Evolutionary conservation across 768 basidiomycete species (phyloP).

Genomic region (Leccinum boreale): DNA sequence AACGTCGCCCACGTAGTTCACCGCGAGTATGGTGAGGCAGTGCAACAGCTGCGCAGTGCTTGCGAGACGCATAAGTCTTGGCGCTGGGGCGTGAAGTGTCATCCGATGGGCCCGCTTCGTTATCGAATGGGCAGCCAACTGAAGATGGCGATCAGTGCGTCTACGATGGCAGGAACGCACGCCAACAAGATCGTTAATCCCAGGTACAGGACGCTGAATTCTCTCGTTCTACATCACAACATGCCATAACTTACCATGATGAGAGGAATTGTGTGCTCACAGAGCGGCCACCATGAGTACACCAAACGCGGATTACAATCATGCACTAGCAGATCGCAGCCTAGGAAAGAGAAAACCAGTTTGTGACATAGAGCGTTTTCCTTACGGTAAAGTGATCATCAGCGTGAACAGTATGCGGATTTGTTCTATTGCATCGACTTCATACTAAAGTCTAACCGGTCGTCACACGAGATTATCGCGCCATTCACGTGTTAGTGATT

Average conservation of each 20-base stretch:
- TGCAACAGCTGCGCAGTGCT: too few species aligned
- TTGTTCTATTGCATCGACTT: too few species aligned
- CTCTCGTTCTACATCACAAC: background rate
- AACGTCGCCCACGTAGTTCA: too few species aligned
- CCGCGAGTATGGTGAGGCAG: too few species aligned
- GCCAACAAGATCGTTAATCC: background rate
- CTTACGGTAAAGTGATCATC: too few species aligned
- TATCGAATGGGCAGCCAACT: background rate
- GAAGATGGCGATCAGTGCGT: background rate
- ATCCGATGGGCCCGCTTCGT: too few species aligned
- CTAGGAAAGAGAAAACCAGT: background rate
- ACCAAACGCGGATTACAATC: background rate
- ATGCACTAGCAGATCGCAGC: background rate
- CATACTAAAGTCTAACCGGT: too few species aligned
- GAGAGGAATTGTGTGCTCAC: background rate
- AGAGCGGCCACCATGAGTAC: background rate
- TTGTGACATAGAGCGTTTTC: background rate
- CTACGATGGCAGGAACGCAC: background rate
- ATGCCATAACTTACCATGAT: background rate
- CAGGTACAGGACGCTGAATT: background rate
- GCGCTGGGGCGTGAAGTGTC: background rate
- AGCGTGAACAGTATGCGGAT: too few species aligned
- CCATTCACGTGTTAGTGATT: too few species aligned
- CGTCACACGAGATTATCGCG: too few species aligned
- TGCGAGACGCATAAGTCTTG: background rate